Evolutionary conservation across 805 yeast species (phyloP), one percentile per base, ranked within the genome.

Genomic region (Osmozyma mogii): DNA sequence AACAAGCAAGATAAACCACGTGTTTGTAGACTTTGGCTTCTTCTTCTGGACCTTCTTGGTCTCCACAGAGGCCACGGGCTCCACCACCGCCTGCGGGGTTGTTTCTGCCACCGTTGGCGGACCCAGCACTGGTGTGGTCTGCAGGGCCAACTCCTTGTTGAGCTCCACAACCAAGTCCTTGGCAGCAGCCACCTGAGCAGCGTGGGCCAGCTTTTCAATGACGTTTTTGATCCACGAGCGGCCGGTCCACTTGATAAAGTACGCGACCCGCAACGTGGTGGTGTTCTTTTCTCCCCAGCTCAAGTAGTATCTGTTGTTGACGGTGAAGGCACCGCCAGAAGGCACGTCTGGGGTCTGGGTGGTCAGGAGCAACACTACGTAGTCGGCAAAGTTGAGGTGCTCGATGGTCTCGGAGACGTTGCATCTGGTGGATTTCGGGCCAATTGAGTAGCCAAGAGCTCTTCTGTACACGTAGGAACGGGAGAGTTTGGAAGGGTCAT

Each of bases 211-310:
- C 33, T 70, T 78, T 49, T 92, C 97, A 38, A 92, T 81, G 31
- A 94, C 77, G 9, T 82, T 70, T 51, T 85, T 88, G 46, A 92
- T 73, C 96, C 96, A 92, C 36, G 95, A 81, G 30, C 80, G 70
- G 3, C 92, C 95, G 0, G 81, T 73, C 98, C 98, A 92, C 26
- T 82, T 79, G 23, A 89, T 70, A 61, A 74, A 72, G 51, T 71
- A 83, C n/a, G 87, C 70, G n/a, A 82, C 55, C 25, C 58, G 59
- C 22, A 92, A 43, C 27, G 64, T 58, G 4, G 95, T 79, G 15
- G 59, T 51, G 45, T 79, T 83, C 17, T 65, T 54, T 6, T 61
- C 64, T 1, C 67, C 85, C 97, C 98, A 92, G 3, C 79, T 66
- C 32, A 85, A 56, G 25, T 77, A 61, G 44, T 76, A 82, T 36